Evolutionary conservation across 257 asterid species (phyloP).

Genomic region (Lantana camara): DNA sequence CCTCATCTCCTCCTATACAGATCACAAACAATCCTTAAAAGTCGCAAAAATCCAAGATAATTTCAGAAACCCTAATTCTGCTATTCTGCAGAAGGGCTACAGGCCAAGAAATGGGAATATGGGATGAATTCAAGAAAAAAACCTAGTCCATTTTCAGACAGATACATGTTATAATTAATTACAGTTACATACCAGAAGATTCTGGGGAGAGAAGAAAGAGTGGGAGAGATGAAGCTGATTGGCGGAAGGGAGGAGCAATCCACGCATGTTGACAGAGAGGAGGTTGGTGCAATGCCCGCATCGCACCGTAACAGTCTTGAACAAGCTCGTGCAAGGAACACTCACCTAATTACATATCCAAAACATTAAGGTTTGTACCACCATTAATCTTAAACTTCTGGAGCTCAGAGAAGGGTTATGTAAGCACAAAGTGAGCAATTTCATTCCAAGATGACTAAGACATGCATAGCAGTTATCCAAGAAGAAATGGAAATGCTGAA

Average conservation of each 20-base stretch:
- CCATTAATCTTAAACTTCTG: background rate
- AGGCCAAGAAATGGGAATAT: background rate
- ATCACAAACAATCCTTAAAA: background rate
- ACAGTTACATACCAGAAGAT: slow-evolving; percentile 70
- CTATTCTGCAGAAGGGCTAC: too few species aligned
- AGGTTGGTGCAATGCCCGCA: slow-evolving; percentile 98
- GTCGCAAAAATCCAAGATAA: background rate
- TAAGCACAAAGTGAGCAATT: too few species aligned
- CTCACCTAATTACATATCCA: slow-evolving; percentile 59
- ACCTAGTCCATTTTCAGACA: slow-evolving; percentile 16
- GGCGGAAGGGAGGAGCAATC: slow-evolving; percentile 63
- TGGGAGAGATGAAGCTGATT: slow-evolving; percentile 79
- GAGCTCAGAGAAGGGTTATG: background rate
- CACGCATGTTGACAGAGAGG: slow-evolving; percentile 89
- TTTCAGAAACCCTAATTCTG: too few species aligned
- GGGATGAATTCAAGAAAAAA: slow-evolving; percentile 2
- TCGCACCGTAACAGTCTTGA: slow-evolving; percentile 94
- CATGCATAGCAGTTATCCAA: too few species aligned
- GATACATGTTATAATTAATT: too few species aligned
- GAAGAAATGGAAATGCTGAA: too few species aligned
- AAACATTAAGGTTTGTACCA: too few species aligned
- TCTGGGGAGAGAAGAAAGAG: slow-evolving; percentile 83
- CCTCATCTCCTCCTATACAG: slow-evolving; percentile 74
- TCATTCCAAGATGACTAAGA: background rate
- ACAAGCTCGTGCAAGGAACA: slow-evolving; percentile 90